Percentiles rank a stretch among this genome's conserved stretches.
Conservation (phyloP, 768 basidiomycete species). For the Boletus barrowsii region DNA sequence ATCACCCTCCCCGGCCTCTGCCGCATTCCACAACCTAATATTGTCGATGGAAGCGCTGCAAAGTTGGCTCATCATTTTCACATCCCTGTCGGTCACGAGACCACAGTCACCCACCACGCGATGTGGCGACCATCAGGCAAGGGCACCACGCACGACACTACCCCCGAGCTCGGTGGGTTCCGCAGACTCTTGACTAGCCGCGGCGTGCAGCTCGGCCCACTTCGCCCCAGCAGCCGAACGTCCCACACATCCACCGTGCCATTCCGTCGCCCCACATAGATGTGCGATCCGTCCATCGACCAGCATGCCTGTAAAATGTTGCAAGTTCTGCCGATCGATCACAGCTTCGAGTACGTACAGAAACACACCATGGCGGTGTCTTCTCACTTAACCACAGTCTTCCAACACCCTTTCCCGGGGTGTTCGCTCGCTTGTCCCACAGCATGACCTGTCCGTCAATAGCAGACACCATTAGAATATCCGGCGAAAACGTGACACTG, state of each 20-base stretch:
- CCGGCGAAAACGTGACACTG: conserved; percentile 69
- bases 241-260: conserved; percentile 94
- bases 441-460: conserved; percentile 91
- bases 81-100: conserved; percentile 13
- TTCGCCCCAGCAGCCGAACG: conserved; percentile 71
- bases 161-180: conserved; percentile 85
- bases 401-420: conserved; percentile 69
- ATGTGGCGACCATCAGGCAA: conserved; percentile 93
- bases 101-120: conserved; percentile 63
- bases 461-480: conserved; percentile 82
- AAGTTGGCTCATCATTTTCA: conserved; percentile 19
- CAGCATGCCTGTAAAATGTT: conserved; percentile 74
- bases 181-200: conserved; percentile 76
- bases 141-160: conserved; percentile 86
- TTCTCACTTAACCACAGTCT: conserved; percentile 87
- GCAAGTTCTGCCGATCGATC: conserved; percentile 2
- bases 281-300: conserved; percentile 83
- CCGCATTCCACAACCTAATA: conserved; percentile 89
- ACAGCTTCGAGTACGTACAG: conserved; percentile 50
- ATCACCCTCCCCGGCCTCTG: conserved; percentile 70
- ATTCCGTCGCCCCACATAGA: conserved; percentile 89
- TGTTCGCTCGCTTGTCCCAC: conserved; percentile 80
- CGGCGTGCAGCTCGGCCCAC: conserved; percentile 63
- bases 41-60: conserved; percentile 88
- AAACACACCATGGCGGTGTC: conserved; percentile 94